phyloP scores from a whole-genome alignment of 148 eudicot genomes.

The Vaccinium macrocarpon region DNA sequence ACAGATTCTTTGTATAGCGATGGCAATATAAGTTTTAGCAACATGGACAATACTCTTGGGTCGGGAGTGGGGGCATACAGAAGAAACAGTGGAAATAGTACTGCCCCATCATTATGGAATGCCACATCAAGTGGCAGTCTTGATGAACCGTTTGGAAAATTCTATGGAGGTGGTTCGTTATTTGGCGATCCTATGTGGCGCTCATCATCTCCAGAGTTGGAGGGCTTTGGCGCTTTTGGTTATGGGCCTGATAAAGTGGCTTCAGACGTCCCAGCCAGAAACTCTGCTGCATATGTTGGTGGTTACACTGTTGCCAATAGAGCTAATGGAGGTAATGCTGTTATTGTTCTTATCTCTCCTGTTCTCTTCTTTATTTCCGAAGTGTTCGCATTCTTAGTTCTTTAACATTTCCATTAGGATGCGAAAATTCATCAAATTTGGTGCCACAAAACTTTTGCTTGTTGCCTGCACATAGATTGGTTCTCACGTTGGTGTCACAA shows the following conservation, averaged over 20 bases:
- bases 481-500: too few species aligned
- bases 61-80: constrained; percentile 37
- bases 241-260: constrained; percentile 61
- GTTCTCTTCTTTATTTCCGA: not conserved
- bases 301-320: constrained; percentile 62
- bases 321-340: constrained; percentile 63
- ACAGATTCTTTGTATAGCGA: constrained; percentile 37
- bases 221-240: constrained; percentile 55
- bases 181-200: constrained; percentile 61
- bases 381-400: not conserved
- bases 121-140: constrained; percentile 37
- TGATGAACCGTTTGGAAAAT: constrained; percentile 50
- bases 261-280: constrained; percentile 60
- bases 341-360: not conserved
- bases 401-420: not conserved
- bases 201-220: constrained; percentile 57
- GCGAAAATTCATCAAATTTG: not conserved
- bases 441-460: not conserved
- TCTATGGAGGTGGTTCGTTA: constrained; percentile 43
- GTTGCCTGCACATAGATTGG: not conserved
- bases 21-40: constrained; percentile 38
- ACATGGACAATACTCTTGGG: constrained; percentile 38
- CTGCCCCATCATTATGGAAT: constrained; percentile 39
- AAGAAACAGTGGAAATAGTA: constrained; percentile 39
- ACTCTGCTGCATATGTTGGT: constrained; percentile 75